These are phyloP conservation scores for Trifolium repens DNA, from an alignment of 306 rosid species.

Conservation along the genomic window DNA sequence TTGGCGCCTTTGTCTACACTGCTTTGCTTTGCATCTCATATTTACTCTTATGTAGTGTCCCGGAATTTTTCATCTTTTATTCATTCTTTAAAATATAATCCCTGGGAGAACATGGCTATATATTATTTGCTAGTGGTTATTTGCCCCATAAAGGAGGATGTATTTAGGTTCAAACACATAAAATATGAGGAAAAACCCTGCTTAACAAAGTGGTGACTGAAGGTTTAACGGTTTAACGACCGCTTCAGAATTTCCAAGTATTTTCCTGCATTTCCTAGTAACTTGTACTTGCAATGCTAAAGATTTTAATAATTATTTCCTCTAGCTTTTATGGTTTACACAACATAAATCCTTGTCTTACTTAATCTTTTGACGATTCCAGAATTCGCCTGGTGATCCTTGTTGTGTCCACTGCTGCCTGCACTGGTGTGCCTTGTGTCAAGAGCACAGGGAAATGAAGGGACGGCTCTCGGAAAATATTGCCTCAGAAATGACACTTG, in stretches of 20 bases:
- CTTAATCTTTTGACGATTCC: slow-evolving; percentile 35
- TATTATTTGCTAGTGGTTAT: neutral
- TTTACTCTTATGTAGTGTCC: slow-evolving; percentile 1
- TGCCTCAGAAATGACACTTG: slow-evolving; percentile 66
- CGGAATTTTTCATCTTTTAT: neutral
- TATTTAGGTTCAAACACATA: neutral
- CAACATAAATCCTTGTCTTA: slow-evolving; percentile 20
- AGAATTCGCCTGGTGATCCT: slow-evolving; percentile 94
- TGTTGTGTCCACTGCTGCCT: slow-evolving; percentile 92
- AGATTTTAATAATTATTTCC: slow-evolving; percentile 9
- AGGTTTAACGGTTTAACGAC: slow-evolving; percentile 10
- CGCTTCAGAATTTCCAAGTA: slow-evolving; percentile 6
- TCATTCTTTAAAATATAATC: slow-evolving; percentile 5
- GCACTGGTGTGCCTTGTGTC: slow-evolving; percentile 97
- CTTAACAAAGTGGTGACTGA: neutral
- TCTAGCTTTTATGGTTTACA: slow-evolving; percentile 14
- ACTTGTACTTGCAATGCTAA: slow-evolving; percentile 10
- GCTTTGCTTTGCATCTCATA: neutral
- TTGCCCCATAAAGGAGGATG: neutral
- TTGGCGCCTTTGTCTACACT: neutral
- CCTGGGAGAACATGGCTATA: neutral
- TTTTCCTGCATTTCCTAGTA: slow-evolving; percentile 21
- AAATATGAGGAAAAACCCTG: neutral
- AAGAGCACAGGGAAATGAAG: slow-evolving; percentile 95
- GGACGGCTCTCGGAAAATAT: slow-evolving; percentile 67